Percentiles rank a stretch among this genome's conserved stretches.
These are phyloP conservation scores for Sonneratia caseolaris DNA, from an alignment of 345 rosid genomes.

Conservation along the genomic window DNA sequence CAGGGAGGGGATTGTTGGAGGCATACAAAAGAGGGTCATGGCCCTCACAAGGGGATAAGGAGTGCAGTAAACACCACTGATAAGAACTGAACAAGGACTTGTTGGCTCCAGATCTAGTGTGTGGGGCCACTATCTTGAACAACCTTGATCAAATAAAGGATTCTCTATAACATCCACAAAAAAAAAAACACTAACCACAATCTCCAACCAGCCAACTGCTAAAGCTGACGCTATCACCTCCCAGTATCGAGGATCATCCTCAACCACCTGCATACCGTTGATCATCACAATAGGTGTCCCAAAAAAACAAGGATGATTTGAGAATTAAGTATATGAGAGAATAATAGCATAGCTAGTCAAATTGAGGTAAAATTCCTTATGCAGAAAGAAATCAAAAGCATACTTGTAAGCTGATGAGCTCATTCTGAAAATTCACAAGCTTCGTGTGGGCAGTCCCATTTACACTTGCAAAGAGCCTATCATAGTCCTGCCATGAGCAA, in stretches of 20 bases:
- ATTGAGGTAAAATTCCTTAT: background rate
- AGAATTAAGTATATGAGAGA: too few relatives aligned
- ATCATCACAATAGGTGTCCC: background rate
- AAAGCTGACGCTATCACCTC: slow-evolving; percentile 67
- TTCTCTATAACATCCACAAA: background rate
- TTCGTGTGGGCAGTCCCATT: slow-evolving; percentile 57
- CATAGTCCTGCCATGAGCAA: slow-evolving; percentile 56
- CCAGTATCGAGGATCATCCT: slow-evolving; percentile 79
- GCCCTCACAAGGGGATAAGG: background rate
- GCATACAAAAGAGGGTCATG: background rate
- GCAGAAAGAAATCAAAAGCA: slow-evolving; percentile 7
- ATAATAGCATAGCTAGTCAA: background rate
- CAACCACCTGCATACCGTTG: slow-evolving; percentile 43
- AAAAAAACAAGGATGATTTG: background rate
- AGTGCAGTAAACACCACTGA: background rate
- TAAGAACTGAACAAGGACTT: background rate
- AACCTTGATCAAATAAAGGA: background rate
- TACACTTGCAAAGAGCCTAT: slow-evolving; percentile 51
- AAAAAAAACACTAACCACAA: slow-evolving; percentile 45
- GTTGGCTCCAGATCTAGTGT: background rate
- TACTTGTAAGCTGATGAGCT: slow-evolving; percentile 69
- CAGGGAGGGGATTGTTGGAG: background rate
- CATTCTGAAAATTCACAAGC: slow-evolving; percentile 64
- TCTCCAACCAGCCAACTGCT: slow-evolving; percentile 91
- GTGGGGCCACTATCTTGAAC: background rate